Base-by-base conservation (phyloP, 805 yeast genomes). In the Candida gorgasii region DNA sequence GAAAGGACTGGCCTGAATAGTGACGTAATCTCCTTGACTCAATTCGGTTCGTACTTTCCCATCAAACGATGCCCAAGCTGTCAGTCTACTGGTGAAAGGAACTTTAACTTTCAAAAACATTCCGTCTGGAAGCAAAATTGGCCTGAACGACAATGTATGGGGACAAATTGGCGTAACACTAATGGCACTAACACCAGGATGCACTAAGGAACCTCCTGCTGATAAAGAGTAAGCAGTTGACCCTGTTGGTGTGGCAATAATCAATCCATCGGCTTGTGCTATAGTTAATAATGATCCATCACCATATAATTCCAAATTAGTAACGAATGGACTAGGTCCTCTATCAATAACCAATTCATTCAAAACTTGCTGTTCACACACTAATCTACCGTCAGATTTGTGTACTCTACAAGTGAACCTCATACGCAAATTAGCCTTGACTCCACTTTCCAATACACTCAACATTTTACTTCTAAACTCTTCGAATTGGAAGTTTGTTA, bases 51-150 rank as follows among this genome's bases (percentile, higher is more conserved):
- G 71, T 16, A 82, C 81, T 52, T 93, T 82, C 9, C 99, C 99
- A 63, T 93, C 99, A 59, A 93, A 93, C 1, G 97, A 84, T 1
- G 95, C 95, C 95, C 96, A 93, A 0, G 98, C 97, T 0, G 96
- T 87, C 4, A 93, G 80, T 40, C 99, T 69, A 32, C 96, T 84
- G 41, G 80, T 67, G 2, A 58, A 41, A 0, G 98, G 96, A 3
- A 89, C 95, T 54, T 84, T 85, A 4, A 92, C 85, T 53, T 80
- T 84, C 45, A 92, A 66, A 18, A 77, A 72, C 90, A 90, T 88
- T n/a, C 93, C 86, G 61, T 92, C 98, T 0, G 98, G 98, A 20
- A 92, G 70, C 44, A 92, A 72, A 42, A 92, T 85, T 2, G 98
- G 98, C 51, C 98, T 74, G 67, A 92, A 92, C 6, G 96, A 86